These are phyloP conservation scores for Dovyalis caffra DNA, from an alignment of 345 rosid genomes.

Conservation along the genomic window DNA sequence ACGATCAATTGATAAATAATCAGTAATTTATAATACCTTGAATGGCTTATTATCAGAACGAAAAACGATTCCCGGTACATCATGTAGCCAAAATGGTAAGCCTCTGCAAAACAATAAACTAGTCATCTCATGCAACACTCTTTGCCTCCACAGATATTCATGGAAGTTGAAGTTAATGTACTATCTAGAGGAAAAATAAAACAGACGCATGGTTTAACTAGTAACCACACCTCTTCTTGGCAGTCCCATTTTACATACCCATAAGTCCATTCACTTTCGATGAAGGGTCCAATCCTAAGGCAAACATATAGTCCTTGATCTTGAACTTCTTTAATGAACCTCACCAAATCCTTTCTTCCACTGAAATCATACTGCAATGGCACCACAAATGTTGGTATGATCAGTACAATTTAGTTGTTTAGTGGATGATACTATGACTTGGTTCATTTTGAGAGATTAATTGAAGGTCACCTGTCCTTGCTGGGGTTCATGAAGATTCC, in stretches of 20 bases:
- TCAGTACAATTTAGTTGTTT: background rate
- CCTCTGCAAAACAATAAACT: background rate
- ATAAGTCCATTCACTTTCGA: conserved; percentile 78
- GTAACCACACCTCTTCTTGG: too few relatives aligned
- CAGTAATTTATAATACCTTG: background rate
- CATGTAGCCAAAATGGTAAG: conserved; percentile 1
- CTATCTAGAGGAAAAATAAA: too few relatives aligned
- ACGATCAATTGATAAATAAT: too few relatives aligned
- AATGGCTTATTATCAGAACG: background rate
- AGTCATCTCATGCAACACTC: too few relatives aligned
- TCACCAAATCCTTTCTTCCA: conserved; percentile 65
- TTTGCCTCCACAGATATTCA: too few relatives aligned
- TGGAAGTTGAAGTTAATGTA: too few relatives aligned
- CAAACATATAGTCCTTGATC: conserved; percentile 71
- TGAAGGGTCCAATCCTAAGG: too few relatives aligned
- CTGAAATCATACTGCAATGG: conserved; percentile 62
- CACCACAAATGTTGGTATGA: background rate
- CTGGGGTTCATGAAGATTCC: conserved; percentile 81
- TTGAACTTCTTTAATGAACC: conserved; percentile 63
- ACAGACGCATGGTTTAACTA: too few relatives aligned
- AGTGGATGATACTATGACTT: background rate
- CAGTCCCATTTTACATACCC: too few relatives aligned
- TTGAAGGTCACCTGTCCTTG: conserved; percentile 53
- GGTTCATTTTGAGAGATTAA: background rate
- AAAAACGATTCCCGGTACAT: conserved; percentile 5